Evolutionary conservation across 83 land plant genomes (phyloP), one percentile per base, ranked within the genome.

Genomic region (Picea mariana): DNA sequence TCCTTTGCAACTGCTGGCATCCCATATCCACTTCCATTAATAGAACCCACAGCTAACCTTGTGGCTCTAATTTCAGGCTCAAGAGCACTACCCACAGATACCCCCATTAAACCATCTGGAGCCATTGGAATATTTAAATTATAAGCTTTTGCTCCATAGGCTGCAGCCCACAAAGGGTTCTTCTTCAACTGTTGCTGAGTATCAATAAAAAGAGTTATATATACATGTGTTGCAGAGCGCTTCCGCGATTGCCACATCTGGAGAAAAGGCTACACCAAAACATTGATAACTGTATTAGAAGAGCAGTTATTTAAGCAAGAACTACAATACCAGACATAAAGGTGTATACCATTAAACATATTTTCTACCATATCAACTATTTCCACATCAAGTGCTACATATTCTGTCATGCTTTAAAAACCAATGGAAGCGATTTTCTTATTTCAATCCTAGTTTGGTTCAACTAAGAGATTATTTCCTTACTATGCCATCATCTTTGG

Each of bases 181-280:
- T 3, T 11, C 26, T 64, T 64, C 26, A 21, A 8, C 24, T 23
- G 24, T 64, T 64, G 11, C 21, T 64, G 67, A 64, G 6, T 4
- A 64, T 21, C 4, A 64, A 64, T 64, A 16, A 64, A 64, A 3
- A 11, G 67, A 64, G 11, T 1, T 64, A 64, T 64, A 64, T 64
- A 64, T 9, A 11, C 67, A 64, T 64, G 67, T 8, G 24, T 64
- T 64, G 24, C 67, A 64, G 26, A 64, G 24, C 24, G 67, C 21
- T 64, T 64, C 67, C 67, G n/a, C 4, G 75, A 7, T 1, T 38
- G 75, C 17, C 52, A 24, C 20, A 47, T 38, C 9, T 40, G 75
- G 52, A 42, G 75, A 72, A 72, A 72, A 72, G 42, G 49, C 75
- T 72, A 47, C 75, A 72, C 75, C 75, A 72, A 72, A 72, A 42